Base-by-base conservation (phyloP, 2,329 filamentous ascomycete genomes). In the Colletotrichum musae region DNA sequence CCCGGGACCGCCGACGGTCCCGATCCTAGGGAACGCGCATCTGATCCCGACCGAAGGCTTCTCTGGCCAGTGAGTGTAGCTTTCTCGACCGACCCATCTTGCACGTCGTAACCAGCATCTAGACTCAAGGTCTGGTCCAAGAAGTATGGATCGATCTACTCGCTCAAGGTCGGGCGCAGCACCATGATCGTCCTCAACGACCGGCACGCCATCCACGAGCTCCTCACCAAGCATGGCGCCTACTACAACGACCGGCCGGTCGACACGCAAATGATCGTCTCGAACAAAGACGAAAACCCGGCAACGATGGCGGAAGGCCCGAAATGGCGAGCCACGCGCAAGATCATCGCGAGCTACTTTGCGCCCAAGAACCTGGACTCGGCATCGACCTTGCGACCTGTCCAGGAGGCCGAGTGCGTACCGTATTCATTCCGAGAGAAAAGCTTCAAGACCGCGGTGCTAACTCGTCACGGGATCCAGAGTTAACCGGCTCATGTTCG, bases 381-480 rank as follows among this genome's bases (percentile, higher is more conserved):
- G 54, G 66, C 82, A 2, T 36, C 32, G 32, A 10, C 9, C 6
- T 81, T 88, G 70, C 61, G 82, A 3, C 68, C 74, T 0, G 59
- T 87, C 0, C 77, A 82, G 48, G 77, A 87, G 64, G 85, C 86
- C 1, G 86, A 88, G 72, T 81, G 80, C 0, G 75, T 50, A 12
- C 5, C 9, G 5, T 10, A 7, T 32, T 9, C 28, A 2, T 6
- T 36, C 7, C 21, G 1, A 5, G 18, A 48, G 9, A 21, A 7
- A 21, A 24, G 21, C 21, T 24, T 48, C 12, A 26, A 24, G 48
- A 15, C 18, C 7, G 21, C 21, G 21, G 21, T 24, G 21, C 21
- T 24, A 24, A 24, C 21, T 24, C 24, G 50, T 12, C 2, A 32
- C 3, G 75, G 2, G 18, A 18, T 28, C 9, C 21, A 69, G 53